Evolutionary conservation across 2,329 filamentous ascomycete species (phyloP).

Genomic region (Tolypocladium guangdongense): DNA sequence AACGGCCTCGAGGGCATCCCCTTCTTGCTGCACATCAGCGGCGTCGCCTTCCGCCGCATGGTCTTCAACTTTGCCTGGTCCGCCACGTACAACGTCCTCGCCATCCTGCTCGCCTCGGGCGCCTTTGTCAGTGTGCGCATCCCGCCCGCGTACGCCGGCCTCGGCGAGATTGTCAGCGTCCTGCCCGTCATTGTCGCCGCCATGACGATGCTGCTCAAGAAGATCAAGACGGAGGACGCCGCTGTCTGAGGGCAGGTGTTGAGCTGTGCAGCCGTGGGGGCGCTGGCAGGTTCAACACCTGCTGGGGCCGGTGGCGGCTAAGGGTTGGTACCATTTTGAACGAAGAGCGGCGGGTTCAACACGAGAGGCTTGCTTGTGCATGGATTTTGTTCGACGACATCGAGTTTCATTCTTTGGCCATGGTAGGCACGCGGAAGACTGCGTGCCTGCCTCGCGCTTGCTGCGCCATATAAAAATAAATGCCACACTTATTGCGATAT

Average conservation of each 20-base stretch:
- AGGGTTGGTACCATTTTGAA: too few species aligned
- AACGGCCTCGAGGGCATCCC: constrained; percentile 38
- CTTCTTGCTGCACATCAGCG: constrained; percentile 36
- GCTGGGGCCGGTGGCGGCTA: not conserved
- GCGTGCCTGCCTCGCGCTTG: not conserved
- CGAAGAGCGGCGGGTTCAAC: not conserved
- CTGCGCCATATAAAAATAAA: not conserved
- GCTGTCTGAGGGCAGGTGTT: not conserved
- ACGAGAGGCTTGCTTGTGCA: not conserved
- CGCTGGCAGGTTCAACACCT: constrained; percentile 3
- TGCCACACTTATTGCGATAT: not conserved
- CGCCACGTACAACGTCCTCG: constrained; percentile 50
- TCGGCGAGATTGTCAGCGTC: constrained; percentile 56
- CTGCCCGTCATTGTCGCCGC: constrained; percentile 42
- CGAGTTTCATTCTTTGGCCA: not conserved
- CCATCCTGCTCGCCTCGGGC: constrained; percentile 48
- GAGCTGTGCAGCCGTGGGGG: not conserved
- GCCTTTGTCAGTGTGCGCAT: constrained; percentile 42
- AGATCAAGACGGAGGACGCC: constrained; percentile 4
- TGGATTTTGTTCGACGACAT: not conserved
- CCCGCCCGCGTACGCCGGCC: constrained; percentile 40
- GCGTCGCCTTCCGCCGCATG: constrained; percentile 28
- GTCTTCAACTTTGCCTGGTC: constrained; percentile 54
- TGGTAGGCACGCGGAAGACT: not conserved
- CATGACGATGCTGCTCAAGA: constrained; percentile 16